Evolutionary conservation across 805 yeast genomes (phyloP).

Genomic region (Lachancea lanzarotensis): DNA sequence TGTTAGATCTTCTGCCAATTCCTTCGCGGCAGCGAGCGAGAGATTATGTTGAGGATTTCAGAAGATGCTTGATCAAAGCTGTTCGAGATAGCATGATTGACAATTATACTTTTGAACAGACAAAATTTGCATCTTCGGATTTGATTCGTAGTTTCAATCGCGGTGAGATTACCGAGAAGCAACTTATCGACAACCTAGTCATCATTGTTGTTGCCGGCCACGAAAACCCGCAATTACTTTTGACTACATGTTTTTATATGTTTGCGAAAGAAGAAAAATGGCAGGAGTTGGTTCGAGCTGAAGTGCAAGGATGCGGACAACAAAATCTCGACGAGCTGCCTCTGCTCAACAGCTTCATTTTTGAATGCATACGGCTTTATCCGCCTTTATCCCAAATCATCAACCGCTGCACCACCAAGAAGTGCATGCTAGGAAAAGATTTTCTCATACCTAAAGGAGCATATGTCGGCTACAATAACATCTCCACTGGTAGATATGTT

Average conservation of each 20-base stretch:
- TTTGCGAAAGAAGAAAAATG: constrained; percentile 37
- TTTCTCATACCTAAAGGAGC: constrained; percentile 43
- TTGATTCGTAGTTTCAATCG: constrained; percentile 36
- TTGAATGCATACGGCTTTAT: constrained; percentile 43
- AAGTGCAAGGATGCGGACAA: not conserved
- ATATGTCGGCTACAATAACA: constrained; percentile 51
- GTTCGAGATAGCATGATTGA: constrained; percentile 31
- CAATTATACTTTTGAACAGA: constrained; percentile 30
- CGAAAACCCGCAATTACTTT: constrained; percentile 51
- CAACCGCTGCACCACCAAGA: constrained; percentile 40
- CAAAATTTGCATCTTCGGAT: constrained; percentile 37
- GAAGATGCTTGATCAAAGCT: constrained; percentile 32
- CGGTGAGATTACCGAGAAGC: constrained; percentile 38
- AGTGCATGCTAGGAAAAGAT: constrained; percentile 35
- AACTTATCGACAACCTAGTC: constrained; percentile 47
- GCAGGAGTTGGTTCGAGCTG: constrained; percentile 32
- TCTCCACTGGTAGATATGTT: constrained; percentile 43
- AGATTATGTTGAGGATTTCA: constrained; percentile 37
- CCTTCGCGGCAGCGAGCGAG: constrained; percentile 42
- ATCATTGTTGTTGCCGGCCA: constrained; percentile 57
- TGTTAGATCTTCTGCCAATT: constrained; percentile 43
- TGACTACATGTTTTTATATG: constrained; percentile 42
- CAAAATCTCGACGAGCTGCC: constrained; percentile 21
- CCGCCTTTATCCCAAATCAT: constrained; percentile 56
- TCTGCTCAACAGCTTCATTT: constrained; percentile 34